Base-by-base conservation (phyloP, 2,329 filamentous ascomycete species). In the Aureobasidium sp. region DNA sequence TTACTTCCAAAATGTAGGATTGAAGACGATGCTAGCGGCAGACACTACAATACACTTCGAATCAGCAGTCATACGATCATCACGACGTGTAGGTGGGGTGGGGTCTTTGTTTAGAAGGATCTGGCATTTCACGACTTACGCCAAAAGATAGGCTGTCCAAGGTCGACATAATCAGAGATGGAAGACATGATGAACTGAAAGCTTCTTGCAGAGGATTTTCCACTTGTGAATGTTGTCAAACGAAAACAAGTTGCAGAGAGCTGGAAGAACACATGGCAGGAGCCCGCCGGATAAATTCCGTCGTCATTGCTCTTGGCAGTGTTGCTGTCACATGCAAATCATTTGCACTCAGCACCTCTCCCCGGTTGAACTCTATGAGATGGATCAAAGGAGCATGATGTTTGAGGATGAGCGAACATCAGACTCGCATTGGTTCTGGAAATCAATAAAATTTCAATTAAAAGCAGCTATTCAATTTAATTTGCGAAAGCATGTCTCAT, bases 1-100 rank as follows among this genome's bases (percentile, higher is more conserved):
- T 77, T 79, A 95, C 90, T 98, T 98, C 93, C 93, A 98, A 72
- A 96, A 97, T n/a, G 93, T 85, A 19, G 93, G 93, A 72, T 98
- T 98, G 73, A 98, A 97, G 44, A 85, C 79, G 71, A 98, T 95
- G 50, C 87, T 80, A 53, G 77, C 78, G 42, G 84, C 87, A 61
- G 89, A 88, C 61, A 93, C 90, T 95, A 58, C 30, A 6, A 30
- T 16, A 11, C 24, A 16, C 16, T 19, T 29, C 24, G 14, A 12
- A 21, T 39, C 45, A 29, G 24, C 34, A 6, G 17, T n/a, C 16
- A 16, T 45, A 16, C 19, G 21, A 14, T 12, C 14, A 62, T 57
- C 35, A 63, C 58, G 62, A 54, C 29, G 48, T 6, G 4, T 12
- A 0, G 1, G 17, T 8, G 17, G n/a, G n/a, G 39, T 42, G 16